Percentiles rank a stretch among this genome's conserved stretches.
Conservation (phyloP, 192 early-diverging fungal genomes). For the Cladochytrium replicatum region DNA sequence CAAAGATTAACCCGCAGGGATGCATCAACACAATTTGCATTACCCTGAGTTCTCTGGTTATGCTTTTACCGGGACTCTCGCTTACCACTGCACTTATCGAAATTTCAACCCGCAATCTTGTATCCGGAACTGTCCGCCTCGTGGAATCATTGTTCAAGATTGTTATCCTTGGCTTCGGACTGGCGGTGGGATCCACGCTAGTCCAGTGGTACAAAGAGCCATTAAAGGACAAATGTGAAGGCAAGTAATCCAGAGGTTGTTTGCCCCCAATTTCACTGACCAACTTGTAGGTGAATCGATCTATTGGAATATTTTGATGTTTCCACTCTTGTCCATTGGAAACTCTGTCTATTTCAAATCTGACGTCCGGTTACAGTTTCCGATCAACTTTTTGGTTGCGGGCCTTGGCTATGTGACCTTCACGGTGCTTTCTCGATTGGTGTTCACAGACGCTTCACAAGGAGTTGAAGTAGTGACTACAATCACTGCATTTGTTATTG, state of each 20-base stretch:
- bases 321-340: conserved; percentile 38
- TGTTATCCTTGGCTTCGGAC: conserved; percentile 64
- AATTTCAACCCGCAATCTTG: conserved; percentile 74
- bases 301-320: conserved; percentile 51
- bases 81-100: conserved; percentile 83
- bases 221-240: no score
- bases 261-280: not conserved
- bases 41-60: conserved; percentile 7
- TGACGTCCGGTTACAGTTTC: conserved; percentile 45
- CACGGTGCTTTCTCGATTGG: conserved; percentile 49
- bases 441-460: conserved; percentile 38
- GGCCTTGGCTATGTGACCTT: conserved; percentile 61
- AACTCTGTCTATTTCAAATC: not conserved
- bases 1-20: not conserved
- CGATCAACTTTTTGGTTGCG: conserved; percentile 56
- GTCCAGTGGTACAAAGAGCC: no score
- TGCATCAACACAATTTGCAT: conserved; percentile 10
- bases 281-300: no score
- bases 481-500: conserved; percentile 68
- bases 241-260: no score
- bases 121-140: conserved; percentile 76
- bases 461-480: conserved; percentile 32
- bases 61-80: conserved; percentile 61
- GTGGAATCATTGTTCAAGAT: conserved; percentile 71
- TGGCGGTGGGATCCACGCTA: conserved; percentile 14